Evolutionary conservation across 2,329 filamentous ascomycete species (phyloP), one percentile per base, ranked within the genome.

Genomic region (Apiospora koreana): DNA sequence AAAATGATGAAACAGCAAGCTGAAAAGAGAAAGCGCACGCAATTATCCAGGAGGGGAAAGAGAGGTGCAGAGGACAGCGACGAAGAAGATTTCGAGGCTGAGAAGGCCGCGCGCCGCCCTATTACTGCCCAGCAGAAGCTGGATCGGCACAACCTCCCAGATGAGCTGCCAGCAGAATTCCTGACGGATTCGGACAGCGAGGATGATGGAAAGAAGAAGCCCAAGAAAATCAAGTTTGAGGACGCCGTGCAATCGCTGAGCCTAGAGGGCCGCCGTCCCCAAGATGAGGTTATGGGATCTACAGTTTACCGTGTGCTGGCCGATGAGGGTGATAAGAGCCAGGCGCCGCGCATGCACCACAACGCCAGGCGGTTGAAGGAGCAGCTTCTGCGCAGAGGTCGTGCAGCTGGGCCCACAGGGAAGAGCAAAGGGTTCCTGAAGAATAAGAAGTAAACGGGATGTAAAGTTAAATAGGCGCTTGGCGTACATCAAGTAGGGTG

Each of bases 1-100:
- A 81, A 81, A 28, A 81, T 85, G 31, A 83, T 89, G 76, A 88
- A 88, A 77, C 81, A 86, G 69, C 88, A 90, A 78, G 87, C 87
- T 2, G 80, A 83, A 71, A 81, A 83, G 75, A 84, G 86, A 72
- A 88, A 86, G 76, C 78, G 77, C 12, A 70, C 70, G 31, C 54
- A 62, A 38, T 21, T 73, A 74, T n/a, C 25, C 42, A 71, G 71
- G 71, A 70, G 10, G 50, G 66, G 16, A 65, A 72, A 35, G 54
- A 62, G 31, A n/a, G 31, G 21, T 1, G 75, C 72, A 3, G 71
- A 68, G 10, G 46, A 48, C 2, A 50, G 43, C 35, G 66, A 68
- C 14, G 71, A 73, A 12, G 68, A 70, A 42, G n/a, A 50, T 25
- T 75, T 73, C 46, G 71, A 74, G 41, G 69, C 31, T 12, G 31